A percentile compares a stretch with the other conserved stretches of the same genome.
Evolutionary conservation across 1,284 basidiomycete genomes (phyloP).

Genomic region (Psilocybe mexicana): DNA sequence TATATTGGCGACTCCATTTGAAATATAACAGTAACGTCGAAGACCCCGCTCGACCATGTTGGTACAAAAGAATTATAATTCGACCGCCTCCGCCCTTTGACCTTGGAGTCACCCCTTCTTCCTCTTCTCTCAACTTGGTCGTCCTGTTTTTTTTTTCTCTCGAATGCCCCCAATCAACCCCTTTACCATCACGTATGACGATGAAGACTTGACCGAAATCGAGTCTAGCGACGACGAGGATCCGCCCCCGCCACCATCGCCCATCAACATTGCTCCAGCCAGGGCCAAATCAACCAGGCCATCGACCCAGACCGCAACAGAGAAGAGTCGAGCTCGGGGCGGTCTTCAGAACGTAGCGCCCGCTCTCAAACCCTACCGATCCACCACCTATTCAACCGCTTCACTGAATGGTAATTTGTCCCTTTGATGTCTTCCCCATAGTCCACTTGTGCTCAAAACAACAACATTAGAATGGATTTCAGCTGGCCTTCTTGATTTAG

Average conservation of each 20-base stretch:
- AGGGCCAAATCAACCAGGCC: conserved; percentile 18
- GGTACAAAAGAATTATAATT: conserved; percentile 1
- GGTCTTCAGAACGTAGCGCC: conserved; percentile 8
- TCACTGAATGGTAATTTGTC: conserved; percentile 10
- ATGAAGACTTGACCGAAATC: conserved; percentile 17
- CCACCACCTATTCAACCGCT: conserved; percentile 11
- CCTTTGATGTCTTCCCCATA: not conserved
- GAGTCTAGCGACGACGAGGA: conserved; percentile 22
- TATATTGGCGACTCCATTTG: not conserved
- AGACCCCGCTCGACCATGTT: conserved; percentile 1
- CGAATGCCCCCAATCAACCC: conserved; percentile 6
- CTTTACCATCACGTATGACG: conserved; percentile 10
- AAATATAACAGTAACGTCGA: not conserved
- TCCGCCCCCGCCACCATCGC: conserved; percentile 2
- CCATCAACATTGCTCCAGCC: not conserved
- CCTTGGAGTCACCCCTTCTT: not conserved
- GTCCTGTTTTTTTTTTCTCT: not conserved
- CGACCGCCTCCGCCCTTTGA: not conserved
- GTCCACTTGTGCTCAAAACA: not conserved
- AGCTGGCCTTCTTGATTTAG: conserved; percentile 51
- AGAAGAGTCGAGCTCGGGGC: conserved; percentile 13
- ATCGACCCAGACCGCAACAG: conserved; percentile 22
- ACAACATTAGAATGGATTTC: conserved; percentile 48
- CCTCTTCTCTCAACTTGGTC: not conserved
- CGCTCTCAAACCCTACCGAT: conserved; percentile 10